Base-by-base conservation (phyloP, 805 yeast species). In the Zygosaccharomyces pseudorouxii region DNA sequence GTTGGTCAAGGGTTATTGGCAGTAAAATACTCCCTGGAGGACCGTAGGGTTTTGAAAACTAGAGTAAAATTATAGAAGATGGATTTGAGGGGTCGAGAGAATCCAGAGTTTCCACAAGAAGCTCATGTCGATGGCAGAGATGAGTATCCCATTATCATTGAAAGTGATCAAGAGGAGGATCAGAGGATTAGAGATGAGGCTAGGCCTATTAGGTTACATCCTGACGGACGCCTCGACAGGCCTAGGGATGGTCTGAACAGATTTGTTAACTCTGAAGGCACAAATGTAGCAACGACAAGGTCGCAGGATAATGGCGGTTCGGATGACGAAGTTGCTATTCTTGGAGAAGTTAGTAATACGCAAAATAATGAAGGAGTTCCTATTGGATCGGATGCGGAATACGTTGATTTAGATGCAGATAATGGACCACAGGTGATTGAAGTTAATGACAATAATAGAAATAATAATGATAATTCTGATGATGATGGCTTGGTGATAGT, bases 401-500 rank as follows among this genome's bases (percentile, higher is more conserved):
- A 55, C 28, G 53, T 62, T 3, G 64, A 63, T 43, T 45, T 65
- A 16, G 68, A 63, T 30, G 50, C 42, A 25, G 60, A 60, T 47
- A 42, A 50, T 28, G 51, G 50, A 36, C 14, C 48, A 56, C 25
- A 40, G 35, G 22, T 33, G 29, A 7, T 27, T 29, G 36, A 36
- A 18, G 30, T 31, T 7, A 22, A 23, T 28, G 38, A 30, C 23
- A 20, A 31, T 18, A 36, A 38, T 19, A 59, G 50, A 18, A 49
- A 55, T 37, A 41, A 42, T 11, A 47, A 44, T 19, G 47, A 48
- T 12, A 52, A 43, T 38, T 49, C 50, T 10, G 63, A 57, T 4
- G 68, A 58, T 45, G 68, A 64, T 44, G 69, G 61, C 9, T 33
- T 64, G 12, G 42, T 56, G 31, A 66, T 70, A n/a, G 49, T 62